Conservation (phyloP, 257 asterid species). For the Marsdenia floribunda region DNA sequence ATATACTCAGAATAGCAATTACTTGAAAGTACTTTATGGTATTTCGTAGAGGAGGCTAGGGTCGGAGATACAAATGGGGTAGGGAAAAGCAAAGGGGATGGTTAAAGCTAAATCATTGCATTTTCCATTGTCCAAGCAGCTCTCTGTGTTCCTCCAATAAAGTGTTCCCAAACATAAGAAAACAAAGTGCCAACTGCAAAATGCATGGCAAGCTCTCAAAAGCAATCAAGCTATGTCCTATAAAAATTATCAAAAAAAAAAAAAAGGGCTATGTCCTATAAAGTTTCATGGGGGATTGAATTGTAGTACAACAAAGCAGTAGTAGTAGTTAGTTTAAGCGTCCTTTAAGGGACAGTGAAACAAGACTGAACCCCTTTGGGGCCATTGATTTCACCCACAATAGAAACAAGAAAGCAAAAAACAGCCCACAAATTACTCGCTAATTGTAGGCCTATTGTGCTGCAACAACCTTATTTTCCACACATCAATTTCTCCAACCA, state of each 20-base stretch:
- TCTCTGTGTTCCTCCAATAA: background rate
- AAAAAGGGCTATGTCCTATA: background rate
- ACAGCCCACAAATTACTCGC: background rate
- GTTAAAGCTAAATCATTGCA: background rate
- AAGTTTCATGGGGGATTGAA: background rate
- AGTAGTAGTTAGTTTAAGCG: background rate
- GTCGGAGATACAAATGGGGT: no score
- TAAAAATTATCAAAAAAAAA: no score
- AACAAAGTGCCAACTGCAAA: background rate
- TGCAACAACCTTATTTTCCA: background rate
- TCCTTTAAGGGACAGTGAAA: background rate
- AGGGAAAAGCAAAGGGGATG: no score
- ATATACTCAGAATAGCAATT: no score
- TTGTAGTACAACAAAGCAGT: background rate
- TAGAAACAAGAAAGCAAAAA: background rate
- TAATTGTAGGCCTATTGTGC: background rate
- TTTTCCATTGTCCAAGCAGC: background rate
- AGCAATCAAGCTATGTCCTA: background rate
- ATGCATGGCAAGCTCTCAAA: background rate
- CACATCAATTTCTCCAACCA: background rate
- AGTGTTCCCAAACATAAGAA: background rate
- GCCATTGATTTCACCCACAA: slow-evolving; percentile 4
- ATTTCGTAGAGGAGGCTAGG: no score
- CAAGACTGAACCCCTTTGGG: background rate
- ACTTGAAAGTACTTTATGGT: no score